These are phyloP conservation scores for Elongisporangium prolatum DNA, from an alignment of 352 stramenopile species.

Conservation along the genomic window DNA sequence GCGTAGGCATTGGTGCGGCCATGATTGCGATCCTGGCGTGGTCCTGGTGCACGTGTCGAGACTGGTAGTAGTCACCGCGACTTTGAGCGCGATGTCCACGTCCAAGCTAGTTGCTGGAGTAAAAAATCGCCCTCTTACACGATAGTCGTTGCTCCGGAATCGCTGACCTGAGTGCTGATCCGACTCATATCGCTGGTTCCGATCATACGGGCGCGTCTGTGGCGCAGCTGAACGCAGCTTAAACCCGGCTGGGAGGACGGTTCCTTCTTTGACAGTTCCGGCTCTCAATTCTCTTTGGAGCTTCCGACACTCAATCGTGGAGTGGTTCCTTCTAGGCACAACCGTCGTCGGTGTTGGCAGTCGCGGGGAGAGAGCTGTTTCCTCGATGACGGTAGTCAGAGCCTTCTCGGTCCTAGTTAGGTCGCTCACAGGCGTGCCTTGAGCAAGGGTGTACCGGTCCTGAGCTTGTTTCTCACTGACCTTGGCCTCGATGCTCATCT, in stretches of 20 bases:
- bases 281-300: constrained; percentile 7
- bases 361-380: constrained; percentile 1
- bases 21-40: too few relatives aligned
- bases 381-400: constrained; percentile 1
- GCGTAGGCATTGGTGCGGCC: too few relatives aligned
- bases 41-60: too few relatives aligned
- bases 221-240: background rate
- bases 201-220: too few relatives aligned
- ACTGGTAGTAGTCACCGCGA: too few relatives aligned
- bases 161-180: too few relatives aligned
- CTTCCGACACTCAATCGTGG: constrained; percentile 9
- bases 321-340: constrained; percentile 6
- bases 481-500: constrained; percentile 14
- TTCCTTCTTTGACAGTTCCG: constrained; percentile 11
- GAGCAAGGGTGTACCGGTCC: constrained; percentile 7
- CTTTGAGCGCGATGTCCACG: too few relatives aligned
- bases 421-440: constrained; percentile 2
- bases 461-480: constrained; percentile 1
- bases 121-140: too few relatives aligned
- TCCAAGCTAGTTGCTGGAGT: too few relatives aligned
- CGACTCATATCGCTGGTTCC: too few relatives aligned
- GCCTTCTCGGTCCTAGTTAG: constrained; percentile 6
- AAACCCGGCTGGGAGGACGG: constrained; percentile 7
- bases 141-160: too few relatives aligned
- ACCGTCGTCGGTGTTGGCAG: constrained; percentile 4